Evolutionary conservation across 2,329 filamentous ascomycete species (phyloP).

Genomic region (Aureobasidium sp.): DNA sequence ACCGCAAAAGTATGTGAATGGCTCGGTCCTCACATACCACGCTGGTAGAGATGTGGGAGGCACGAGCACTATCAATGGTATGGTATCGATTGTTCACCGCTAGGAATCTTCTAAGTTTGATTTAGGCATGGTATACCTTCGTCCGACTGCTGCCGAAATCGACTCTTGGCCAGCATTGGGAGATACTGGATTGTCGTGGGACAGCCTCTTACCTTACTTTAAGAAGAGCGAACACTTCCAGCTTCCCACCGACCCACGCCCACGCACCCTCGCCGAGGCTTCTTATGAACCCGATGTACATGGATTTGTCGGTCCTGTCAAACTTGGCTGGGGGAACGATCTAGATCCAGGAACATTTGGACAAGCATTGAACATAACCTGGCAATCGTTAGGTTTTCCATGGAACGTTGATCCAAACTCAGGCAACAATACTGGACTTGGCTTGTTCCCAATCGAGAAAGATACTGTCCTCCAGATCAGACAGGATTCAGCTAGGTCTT

Average conservation of each 20-base stretch:
- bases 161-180: constrained; percentile 13
- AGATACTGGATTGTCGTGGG: constrained; percentile 36
- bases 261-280: background rate
- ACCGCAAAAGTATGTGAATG: constrained; percentile 22
- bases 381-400: constrained; percentile 39
- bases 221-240: constrained; percentile 27
- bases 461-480: constrained; percentile 34
- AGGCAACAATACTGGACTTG: constrained; percentile 38
- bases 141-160: constrained; percentile 5
- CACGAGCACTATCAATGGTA: constrained; percentile 40
- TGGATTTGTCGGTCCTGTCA: constrained; percentile 19
- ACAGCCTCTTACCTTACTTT: constrained; percentile 25
- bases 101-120: background rate
- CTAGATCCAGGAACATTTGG: constrained; percentile 5
- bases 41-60: constrained; percentile 43
- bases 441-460: constrained; percentile 36
- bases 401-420: constrained; percentile 39
- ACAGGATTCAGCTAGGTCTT: constrained; percentile 40
- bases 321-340: constrained; percentile 20
- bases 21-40: constrained; percentile 25
- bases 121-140: constrained; percentile 19
- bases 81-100: background rate
- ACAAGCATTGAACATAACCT: constrained; percentile 35
- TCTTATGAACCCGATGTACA: constrained; percentile 10
- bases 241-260: constrained; percentile 6